Percentiles rank a stretch among this genome's conserved stretches.
phyloP scores from a whole-genome alignment of 768 basidiomycete species.

The Boletus fagicola region DNA sequence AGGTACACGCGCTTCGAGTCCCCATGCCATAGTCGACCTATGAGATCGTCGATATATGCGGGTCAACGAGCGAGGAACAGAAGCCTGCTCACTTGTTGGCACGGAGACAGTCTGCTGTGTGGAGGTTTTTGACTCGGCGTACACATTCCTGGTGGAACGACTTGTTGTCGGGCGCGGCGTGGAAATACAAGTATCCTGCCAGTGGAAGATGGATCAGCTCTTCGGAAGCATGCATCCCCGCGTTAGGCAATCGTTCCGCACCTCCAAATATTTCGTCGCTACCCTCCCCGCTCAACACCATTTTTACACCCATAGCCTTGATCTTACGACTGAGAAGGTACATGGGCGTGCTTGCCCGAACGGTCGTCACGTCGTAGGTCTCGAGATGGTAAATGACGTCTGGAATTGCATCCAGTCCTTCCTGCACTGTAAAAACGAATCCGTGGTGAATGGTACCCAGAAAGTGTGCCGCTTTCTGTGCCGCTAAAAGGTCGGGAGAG shows the following conservation, averaged over 20 bases:
- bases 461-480: conserved; percentile 88
- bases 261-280: conserved; percentile 98
- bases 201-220: conserved; percentile 5
- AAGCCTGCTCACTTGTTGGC: conserved; percentile 83
- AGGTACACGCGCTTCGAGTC: conserved; percentile 95
- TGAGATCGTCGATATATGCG: conserved; percentile 7
- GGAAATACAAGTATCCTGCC: conserved; percentile 97
- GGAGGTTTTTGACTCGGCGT: conserved; percentile 93
- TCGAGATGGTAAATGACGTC: conserved; percentile 98
- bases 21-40: conserved; percentile 99
- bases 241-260: conserved; percentile 31
- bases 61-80: neutral
- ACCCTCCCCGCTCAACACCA: conserved; percentile 98
- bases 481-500: conserved; percentile 93
- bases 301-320: conserved; percentile 99
- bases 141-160: conserved; percentile 96
- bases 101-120: conserved; percentile 94
- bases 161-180: conserved; percentile 84
- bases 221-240: neutral
- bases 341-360: conserved; percentile 98
- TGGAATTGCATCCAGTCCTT: conserved; percentile 94
- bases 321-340: conserved; percentile 97
- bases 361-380: conserved; percentile 98
- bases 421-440: conserved; percentile 97
- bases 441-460: conserved; percentile 96